Percentiles rank a stretch among this genome's conserved stretches.
Conservation (phyloP, 2,329 filamentous ascomycete genomes). For the Berkeleyomyces rouxiae region DNA sequence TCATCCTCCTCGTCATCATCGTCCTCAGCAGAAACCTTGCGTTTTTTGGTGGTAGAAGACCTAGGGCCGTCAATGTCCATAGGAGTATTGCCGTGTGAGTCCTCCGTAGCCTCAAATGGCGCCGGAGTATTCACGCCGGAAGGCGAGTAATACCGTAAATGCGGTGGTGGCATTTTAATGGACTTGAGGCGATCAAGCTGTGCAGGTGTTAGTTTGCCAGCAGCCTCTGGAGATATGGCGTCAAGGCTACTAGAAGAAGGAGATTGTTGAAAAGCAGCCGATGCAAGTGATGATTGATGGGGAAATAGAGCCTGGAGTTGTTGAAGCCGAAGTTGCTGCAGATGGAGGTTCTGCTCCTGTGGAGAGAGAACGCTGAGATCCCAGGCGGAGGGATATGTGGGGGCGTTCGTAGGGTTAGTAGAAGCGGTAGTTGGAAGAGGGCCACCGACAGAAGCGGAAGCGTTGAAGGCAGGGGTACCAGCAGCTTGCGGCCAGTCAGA, state of each 20-base stretch:
- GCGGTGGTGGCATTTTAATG: constrained; percentile 47
- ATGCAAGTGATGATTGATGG: constrained; percentile 1
- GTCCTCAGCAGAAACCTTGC: constrained; percentile 49
- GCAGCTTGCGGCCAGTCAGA: constrained; percentile 6
- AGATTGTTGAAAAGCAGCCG: not conserved
- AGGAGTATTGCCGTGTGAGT: constrained; percentile 36
- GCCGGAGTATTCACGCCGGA: constrained; percentile 42
- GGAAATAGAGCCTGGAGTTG: constrained; percentile 12
- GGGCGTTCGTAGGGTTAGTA: not conserved
- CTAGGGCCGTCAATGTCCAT: constrained; percentile 33
- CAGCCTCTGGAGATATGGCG: constrained; percentile 12
- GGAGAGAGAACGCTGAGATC: constrained; percentile 9
- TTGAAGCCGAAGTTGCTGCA: constrained; percentile 7
- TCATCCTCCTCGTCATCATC: constrained; percentile 44
- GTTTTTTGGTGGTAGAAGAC: constrained; percentile 41
- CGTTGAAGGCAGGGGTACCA: constrained; percentile 2
- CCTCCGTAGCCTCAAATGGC: constrained; percentile 32
- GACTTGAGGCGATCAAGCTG: constrained; percentile 41
- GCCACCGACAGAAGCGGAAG: not conserved
- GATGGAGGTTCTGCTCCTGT: constrained; percentile 7
- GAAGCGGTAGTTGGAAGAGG: constrained; percentile 2
- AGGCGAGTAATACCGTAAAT: constrained; percentile 43
- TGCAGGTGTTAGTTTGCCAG: constrained; percentile 33
- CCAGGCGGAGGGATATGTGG: constrained; percentile 3
- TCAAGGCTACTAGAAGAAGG: constrained; percentile 5